Conservation (phyloP, 345 rosid species). For the Pistacia integerrima region DNA sequence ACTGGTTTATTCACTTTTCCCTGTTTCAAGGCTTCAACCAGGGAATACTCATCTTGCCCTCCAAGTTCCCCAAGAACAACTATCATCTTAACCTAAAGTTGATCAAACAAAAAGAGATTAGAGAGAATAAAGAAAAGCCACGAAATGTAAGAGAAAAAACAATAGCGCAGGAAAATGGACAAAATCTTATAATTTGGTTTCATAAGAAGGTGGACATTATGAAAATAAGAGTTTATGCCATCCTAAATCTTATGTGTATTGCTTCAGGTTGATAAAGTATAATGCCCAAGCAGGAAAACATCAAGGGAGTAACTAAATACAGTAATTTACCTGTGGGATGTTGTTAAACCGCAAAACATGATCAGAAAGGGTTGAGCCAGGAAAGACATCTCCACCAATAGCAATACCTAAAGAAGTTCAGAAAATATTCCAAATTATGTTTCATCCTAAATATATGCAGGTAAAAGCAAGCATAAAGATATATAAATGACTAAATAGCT, state of each 20-base stretch:
- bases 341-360: constrained; percentile 91
- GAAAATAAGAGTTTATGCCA: no score
- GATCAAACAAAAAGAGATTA: constrained; percentile 16
- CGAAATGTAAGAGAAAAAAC: background rate
- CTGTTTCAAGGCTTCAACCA: constrained; percentile 91
- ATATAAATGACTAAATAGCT: background rate
- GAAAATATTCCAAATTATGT: constrained; percentile 14
- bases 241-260: no score
- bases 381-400: constrained; percentile 98
- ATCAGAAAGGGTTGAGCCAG: constrained; percentile 93
- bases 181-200: background rate
- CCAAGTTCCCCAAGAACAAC: constrained; percentile 99
- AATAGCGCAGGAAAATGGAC: background rate
- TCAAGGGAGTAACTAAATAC: background rate
- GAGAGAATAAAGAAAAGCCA: constrained; percentile 4
- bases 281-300: no score
- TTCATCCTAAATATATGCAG: constrained; percentile 13
- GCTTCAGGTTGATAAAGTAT: no score
- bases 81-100: constrained; percentile 77
- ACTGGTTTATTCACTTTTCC: constrained; percentile 94
- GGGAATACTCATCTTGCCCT: constrained; percentile 93
- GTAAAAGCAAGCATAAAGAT: background rate
- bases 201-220: no score
- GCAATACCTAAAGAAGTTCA: constrained; percentile 71
- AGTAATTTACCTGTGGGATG: constrained; percentile 78